A percentile compares a stretch with the other conserved stretches of the same genome.
phyloP scores from a whole-genome alignment of 495 filamentous ascomycete species.

The Penicillium angulare region DNA sequence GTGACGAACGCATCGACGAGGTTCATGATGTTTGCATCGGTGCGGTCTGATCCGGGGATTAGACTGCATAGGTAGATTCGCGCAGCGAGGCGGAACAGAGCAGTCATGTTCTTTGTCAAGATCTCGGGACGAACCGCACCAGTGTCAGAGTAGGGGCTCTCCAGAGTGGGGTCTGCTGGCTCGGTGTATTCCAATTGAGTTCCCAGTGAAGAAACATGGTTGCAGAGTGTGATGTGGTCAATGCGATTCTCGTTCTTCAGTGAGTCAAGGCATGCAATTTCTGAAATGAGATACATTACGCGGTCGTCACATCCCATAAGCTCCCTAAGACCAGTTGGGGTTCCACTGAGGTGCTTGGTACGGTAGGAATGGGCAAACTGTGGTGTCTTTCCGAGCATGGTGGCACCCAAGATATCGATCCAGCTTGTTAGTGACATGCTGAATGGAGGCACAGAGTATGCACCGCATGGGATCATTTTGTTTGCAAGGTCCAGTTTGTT shows the following conservation, averaged over 20 bases:
- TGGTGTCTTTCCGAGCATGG: conserved; percentile 83
- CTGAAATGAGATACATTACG: conserved; percentile 97
- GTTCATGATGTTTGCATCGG: conserved; percentile 64
- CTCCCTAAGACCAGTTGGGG: conserved; percentile 76
- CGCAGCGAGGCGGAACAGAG: conserved; percentile 86
- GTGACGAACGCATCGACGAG: conserved; percentile 72
- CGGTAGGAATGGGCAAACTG: conserved; percentile 90
- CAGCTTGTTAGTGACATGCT: conserved; percentile 94
- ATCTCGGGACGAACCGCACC: conserved; percentile 78
- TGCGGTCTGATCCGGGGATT: conserved; percentile 79
- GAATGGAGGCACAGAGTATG: conserved; percentile 70
- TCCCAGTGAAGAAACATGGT: conserved; percentile 78
- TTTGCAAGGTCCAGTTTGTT: conserved; percentile 78
- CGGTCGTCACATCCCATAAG: conserved; percentile 98
- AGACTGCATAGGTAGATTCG: conserved; percentile 93
- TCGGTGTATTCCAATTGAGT: conserved; percentile 82
- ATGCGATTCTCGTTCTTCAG: conserved; percentile 76
- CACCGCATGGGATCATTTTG: conserved; percentile 23
- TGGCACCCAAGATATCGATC: conserved; percentile 96
- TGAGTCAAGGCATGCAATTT: conserved; percentile 92
- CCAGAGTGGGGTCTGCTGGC: conserved; percentile 50
- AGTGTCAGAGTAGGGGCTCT: conserved; percentile 50
- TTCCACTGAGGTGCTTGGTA: conserved; percentile 74
- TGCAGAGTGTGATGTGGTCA: conserved; percentile 78
- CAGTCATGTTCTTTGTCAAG: conserved; percentile 80